Base-by-base conservation (phyloP, 768 basidiomycete species). In the Termitomyces sp. region DNA sequence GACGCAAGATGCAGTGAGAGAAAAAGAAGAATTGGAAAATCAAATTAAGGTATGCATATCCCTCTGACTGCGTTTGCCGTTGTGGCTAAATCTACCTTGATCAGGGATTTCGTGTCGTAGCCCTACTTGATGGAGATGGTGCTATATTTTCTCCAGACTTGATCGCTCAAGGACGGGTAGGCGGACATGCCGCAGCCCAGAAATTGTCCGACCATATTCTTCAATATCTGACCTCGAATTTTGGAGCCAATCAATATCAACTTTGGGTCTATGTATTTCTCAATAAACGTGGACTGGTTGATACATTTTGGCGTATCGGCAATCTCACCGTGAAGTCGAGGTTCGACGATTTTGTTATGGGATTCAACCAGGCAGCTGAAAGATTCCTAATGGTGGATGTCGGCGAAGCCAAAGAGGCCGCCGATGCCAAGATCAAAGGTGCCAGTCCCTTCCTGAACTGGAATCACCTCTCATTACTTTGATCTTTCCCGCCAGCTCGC, bases 371-470 rank as follows among this genome's bases (percentile, higher is more conserved):
- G 69, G 84, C 87, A 12, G 73, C 81, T 14, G 82, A 83, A 58
- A 79, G 84, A 44, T 89, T 88, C 67, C 69, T 81, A 53, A 82
- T 90, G 72, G 77, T 87, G 33, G 88, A 90, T 69, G 86, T 86
- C 52, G 88, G 88, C 49, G 74, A 72, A 59, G 82, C 77, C 51
- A 90, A 90, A 71, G 88, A 90, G 75, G 85, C 83, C 4, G 87
- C 86, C 30, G 87, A 90, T 68, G 79, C 83, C 45, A 90, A 90
- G 71, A 81, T 90, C 67, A 87, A 86, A 77, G 85, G 88, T 87
- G 62, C 50, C 35, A 67, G 45, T 10, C 53, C 0, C 33, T 38
- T 16, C 18, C 26, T 3, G 3, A 33, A 32, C 28, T 28, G 32
- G 26, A 50, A 46, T n/a, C 50, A 24, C 6, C 45, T 8, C 22